These are phyloP conservation scores for Quercus bicolor DNA, from an alignment of 306 rosid species.

Conservation along the genomic window DNA sequence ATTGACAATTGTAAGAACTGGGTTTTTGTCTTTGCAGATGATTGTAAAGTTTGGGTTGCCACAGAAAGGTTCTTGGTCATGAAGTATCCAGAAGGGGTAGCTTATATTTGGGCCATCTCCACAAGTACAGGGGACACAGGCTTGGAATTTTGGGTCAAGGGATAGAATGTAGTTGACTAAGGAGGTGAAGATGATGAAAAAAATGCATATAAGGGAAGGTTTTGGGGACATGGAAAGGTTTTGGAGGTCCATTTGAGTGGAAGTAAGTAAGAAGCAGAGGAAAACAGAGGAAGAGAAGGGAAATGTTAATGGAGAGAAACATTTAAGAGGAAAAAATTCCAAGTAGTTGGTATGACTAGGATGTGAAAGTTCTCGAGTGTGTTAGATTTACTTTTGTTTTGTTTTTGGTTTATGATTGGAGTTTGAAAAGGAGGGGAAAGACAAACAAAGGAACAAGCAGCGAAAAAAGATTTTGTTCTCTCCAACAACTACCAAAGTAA, in stretches of 20 bases:
- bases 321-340: slow-evolving; percentile 11
- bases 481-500: too few species aligned
- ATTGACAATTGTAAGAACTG: slow-evolving; percentile 42
- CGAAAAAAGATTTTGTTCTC: slow-evolving; percentile 3
- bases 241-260: slow-evolving; percentile 33
- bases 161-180: slow-evolving; percentile 18
- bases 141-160: slow-evolving; percentile 34
- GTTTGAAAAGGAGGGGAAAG: slow-evolving; percentile 32
- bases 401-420: slow-evolving; percentile 19
- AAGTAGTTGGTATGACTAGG: slow-evolving; percentile 23
- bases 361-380: not conserved
- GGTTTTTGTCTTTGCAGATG: slow-evolving; percentile 35
- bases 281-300: slow-evolving; percentile 22
- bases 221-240: slow-evolving; percentile 20
- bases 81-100: slow-evolving; percentile 67
- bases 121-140: slow-evolving; percentile 49
- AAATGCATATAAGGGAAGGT: slow-evolving; percentile 15
- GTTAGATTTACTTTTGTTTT: not conserved
- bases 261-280: slow-evolving; percentile 23
- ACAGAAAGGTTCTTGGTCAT: slow-evolving; percentile 42
- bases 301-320: not conserved
- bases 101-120: slow-evolving; percentile 47
- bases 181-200: slow-evolving; percentile 22
- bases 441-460: slow-evolving; percentile 27
- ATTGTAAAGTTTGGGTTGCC: slow-evolving; percentile 53